phyloP scores from a whole-genome alignment of 73 alveolate species.

The Effrenium voratum region DNA sequence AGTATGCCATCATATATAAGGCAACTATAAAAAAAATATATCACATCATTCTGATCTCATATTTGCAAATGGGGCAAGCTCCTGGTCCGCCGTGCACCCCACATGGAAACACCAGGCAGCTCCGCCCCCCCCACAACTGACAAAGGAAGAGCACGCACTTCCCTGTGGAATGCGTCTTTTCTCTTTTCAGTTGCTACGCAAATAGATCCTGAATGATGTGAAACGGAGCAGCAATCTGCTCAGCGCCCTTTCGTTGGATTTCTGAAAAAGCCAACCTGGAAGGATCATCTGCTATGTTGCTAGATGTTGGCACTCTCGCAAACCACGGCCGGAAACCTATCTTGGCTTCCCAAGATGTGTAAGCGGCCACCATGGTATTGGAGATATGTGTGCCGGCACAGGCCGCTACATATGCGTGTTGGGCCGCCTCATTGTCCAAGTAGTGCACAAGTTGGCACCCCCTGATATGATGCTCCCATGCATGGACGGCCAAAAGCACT shows the following conservation, averaged over 20 bases:
- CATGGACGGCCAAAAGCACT: background rate
- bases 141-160: too few relatives aligned
- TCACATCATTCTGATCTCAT: too few relatives aligned
- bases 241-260: background rate
- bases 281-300: background rate
- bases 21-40: too few relatives aligned
- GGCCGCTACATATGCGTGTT: background rate
- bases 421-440: conserved; percentile 29
- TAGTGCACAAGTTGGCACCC: background rate
- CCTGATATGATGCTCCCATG: background rate
- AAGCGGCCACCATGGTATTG: background rate
- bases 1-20: too few relatives aligned
- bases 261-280: background rate
- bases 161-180: too few relatives aligned
- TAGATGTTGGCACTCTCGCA: background rate
- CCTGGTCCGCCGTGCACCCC: too few relatives aligned
- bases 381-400: background rate
- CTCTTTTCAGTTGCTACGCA: too few relatives aligned
- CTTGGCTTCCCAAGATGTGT: background rate
- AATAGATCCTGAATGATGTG: too few relatives aligned
- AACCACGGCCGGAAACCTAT: background rate
- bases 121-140: too few relatives aligned
- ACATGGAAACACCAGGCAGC: too few relatives aligned
- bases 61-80: too few relatives aligned
- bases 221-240: background rate